Percentiles rank a stretch among this genome's conserved stretches.
Evolutionary conservation across 2,329 filamentous ascomycete species (phyloP).

Genomic region (Onygenales sp.): DNA sequence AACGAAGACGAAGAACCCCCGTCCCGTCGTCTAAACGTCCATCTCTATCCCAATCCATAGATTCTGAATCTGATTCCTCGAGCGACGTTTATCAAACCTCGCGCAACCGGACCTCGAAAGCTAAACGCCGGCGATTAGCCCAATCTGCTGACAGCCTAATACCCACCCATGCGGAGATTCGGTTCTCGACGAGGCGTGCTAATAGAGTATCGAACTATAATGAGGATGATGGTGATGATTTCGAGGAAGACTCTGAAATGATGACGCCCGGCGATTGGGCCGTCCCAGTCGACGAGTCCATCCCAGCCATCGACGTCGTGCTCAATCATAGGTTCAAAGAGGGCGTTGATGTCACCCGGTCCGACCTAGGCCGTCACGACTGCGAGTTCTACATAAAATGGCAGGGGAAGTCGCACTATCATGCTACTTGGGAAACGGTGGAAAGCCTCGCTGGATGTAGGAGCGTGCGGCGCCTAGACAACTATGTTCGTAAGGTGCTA

Average conservation of each 20-base stretch:
- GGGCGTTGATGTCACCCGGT: slow-evolving; percentile 40
- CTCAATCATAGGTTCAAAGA: slow-evolving; percentile 76
- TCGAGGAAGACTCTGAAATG: slow-evolving; percentile 49
- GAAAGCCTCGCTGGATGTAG: slow-evolving; percentile 66
- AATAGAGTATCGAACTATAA: slow-evolving; percentile 64
- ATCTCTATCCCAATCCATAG: slow-evolving; percentile 39
- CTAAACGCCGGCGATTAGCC: slow-evolving; percentile 62
- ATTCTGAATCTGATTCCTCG: slow-evolving; percentile 58
- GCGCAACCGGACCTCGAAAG: slow-evolving; percentile 62
- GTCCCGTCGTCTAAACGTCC: slow-evolving; percentile 36
- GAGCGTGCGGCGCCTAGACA: slow-evolving; percentile 82
- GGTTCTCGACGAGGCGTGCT: slow-evolving; percentile 81
- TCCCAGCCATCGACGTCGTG: slow-evolving; percentile 81
- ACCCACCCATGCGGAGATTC: slow-evolving; percentile 65
- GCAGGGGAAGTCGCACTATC: slow-evolving; percentile 90
- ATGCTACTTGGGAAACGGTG: slow-evolving; percentile 88
- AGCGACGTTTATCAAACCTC: slow-evolving; percentile 69
- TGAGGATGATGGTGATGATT: slow-evolving; percentile 52
- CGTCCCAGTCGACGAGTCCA: slow-evolving; percentile 58
- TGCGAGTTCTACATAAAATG: slow-evolving; percentile 94
- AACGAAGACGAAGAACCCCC: slow-evolving; percentile 40
- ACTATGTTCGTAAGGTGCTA: slow-evolving; percentile 82
- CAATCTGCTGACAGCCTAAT: slow-evolving; percentile 55
- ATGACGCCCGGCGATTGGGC: slow-evolving; percentile 62
- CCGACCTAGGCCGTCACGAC: slow-evolving; percentile 46